A percentile compares a stretch with the other conserved stretches of the same genome.
Conservation (phyloP, 768 basidiomycete species). For the Daedaleopsis sinensis region DNA sequence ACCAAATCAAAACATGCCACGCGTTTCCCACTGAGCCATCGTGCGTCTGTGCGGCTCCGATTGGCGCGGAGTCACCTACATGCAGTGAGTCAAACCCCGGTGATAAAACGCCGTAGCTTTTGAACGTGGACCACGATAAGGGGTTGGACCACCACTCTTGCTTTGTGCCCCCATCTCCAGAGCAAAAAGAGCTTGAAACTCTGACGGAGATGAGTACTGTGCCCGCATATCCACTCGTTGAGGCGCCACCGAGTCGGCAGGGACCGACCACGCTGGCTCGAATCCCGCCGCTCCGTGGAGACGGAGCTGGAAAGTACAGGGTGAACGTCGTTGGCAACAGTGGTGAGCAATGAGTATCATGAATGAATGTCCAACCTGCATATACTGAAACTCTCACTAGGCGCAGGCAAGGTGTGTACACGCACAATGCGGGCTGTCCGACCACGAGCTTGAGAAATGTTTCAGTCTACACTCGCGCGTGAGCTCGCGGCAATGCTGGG, state of each 20-base stretch:
- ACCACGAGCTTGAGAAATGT: too few relatives aligned
- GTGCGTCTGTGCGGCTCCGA: background rate
- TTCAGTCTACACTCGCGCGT: constrained; percentile 50
- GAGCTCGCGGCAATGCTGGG: constrained; percentile 47
- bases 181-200: too few relatives aligned
- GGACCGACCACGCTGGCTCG: background rate
- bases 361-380: too few relatives aligned
- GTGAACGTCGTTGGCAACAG: constrained; percentile 55
- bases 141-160: too few relatives aligned
- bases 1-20: too few relatives aligned
- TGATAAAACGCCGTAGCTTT: background rate
- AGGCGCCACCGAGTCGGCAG: too few relatives aligned
- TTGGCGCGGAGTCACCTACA: too few relatives aligned
- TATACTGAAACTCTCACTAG: background rate
- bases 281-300: constrained; percentile 35
- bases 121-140: too few relatives aligned
- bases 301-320: constrained; percentile 48
- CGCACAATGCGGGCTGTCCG: background rate
- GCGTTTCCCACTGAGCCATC: too few relatives aligned
- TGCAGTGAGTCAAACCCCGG: background rate
- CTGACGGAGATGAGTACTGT: too few relatives aligned
- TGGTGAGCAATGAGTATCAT: constrained; percentile 40
- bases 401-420: background rate
- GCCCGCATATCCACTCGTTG: too few relatives aligned
- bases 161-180: too few relatives aligned